A percentile compares a stretch with the other conserved stretches of the same genome.
Evolutionary conservation across 441 rosid species (phyloP).

Genomic region (Flueggea neowawraea): DNA sequence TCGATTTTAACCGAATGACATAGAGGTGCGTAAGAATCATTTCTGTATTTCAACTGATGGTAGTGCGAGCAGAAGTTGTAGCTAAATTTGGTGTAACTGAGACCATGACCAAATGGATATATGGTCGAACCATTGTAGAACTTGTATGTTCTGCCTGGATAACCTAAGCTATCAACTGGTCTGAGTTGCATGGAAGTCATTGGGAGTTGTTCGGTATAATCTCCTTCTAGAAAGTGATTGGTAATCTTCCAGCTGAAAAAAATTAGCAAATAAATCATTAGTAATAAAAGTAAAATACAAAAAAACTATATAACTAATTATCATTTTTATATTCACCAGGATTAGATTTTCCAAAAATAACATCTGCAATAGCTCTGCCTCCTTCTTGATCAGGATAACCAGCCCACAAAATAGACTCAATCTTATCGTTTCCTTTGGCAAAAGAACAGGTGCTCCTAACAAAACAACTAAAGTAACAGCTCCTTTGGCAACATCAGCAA

Average conservation of each 20-base stretch:
- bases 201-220: slow-evolving; percentile 25
- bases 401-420: slow-evolving; percentile 42
- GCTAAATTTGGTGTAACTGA: slow-evolving; percentile 30
- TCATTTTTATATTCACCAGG: slow-evolving; percentile 21
- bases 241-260: slow-evolving; percentile 38
- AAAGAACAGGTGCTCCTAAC: slow-evolving; percentile 46
- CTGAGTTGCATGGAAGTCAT: slow-evolving; percentile 49
- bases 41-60: background rate
- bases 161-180: slow-evolving; percentile 23
- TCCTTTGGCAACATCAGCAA: slow-evolving; percentile 28
- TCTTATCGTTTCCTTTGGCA: slow-evolving; percentile 20
- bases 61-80: slow-evolving; percentile 21
- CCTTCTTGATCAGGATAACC: slow-evolving; percentile 57
- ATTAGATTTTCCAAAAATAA: slow-evolving; percentile 44
- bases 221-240: slow-evolving; percentile 37
- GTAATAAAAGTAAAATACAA: too few species aligned
- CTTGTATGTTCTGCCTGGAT: slow-evolving; percentile 38
- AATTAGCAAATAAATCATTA: background rate
- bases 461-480: slow-evolving; percentile 37
- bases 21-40: background rate
- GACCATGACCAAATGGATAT: slow-evolving; percentile 45
- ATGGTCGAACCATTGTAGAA: slow-evolving; percentile 31
- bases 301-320: too few species aligned
- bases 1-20: slow-evolving; percentile 22
- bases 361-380: slow-evolving; percentile 50